Evolutionary conservation across 2,329 filamentous ascomycete genomes (phyloP).

Genomic region (Phyllosticta paracitricarpa): DNA sequence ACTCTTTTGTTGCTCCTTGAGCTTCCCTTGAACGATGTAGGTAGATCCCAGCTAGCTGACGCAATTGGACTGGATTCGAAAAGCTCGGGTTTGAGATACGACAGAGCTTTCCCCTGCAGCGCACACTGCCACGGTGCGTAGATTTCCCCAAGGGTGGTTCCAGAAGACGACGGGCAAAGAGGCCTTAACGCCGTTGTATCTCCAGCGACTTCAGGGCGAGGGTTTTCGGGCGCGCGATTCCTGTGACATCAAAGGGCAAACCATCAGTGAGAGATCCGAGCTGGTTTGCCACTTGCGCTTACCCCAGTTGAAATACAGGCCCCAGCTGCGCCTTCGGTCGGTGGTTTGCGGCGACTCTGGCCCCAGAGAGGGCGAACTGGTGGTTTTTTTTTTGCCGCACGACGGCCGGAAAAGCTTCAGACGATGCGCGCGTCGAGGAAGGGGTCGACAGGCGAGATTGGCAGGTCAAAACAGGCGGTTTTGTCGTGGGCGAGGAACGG

Average conservation of each 20-base stretch:
- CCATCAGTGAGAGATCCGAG: background rate
- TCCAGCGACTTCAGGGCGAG: conserved; percentile 4
- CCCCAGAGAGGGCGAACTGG: background rate
- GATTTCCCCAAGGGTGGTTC: background rate
- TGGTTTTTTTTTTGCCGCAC: background rate
- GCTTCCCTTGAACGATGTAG: background rate
- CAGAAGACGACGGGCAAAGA: background rate
- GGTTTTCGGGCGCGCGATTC: background rate
- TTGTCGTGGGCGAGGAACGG: background rate
- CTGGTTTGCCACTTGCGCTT: background rate
- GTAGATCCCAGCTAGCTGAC: background rate
- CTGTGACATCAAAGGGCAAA: background rate
- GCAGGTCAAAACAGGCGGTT: background rate
- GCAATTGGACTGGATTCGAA: background rate
- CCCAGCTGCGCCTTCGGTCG: background rate
- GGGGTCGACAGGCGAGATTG: background rate
- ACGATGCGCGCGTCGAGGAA: background rate
- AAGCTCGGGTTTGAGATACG: background rate
- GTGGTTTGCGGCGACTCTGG: background rate
- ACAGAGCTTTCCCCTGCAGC: background rate
- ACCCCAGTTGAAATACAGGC: background rate
- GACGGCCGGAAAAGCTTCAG: background rate
- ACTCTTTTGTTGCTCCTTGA: background rate
- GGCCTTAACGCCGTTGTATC: conserved; percentile 10
- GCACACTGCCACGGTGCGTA: background rate